phyloP scores from a whole-genome alignment of 441 rosid genomes.

The Theobroma grandiflorum region DNA sequence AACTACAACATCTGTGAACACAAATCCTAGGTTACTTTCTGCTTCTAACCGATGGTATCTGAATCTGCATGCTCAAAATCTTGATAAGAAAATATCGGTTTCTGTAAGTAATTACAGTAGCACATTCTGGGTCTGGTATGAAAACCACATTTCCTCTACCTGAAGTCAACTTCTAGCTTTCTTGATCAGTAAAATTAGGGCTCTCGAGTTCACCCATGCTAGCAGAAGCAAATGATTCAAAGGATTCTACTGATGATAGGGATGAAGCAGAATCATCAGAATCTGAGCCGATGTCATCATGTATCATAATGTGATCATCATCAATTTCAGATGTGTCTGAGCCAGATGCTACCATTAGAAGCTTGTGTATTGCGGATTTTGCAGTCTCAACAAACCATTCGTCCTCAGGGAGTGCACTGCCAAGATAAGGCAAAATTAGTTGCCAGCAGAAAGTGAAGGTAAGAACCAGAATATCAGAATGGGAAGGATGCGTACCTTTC shows the following conservation, averaged over 20 bases:
- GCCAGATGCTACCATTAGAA: slow-evolving; percentile 72
- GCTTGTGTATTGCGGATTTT: slow-evolving; percentile 81
- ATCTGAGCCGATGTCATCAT: slow-evolving; percentile 56
- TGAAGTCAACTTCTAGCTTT: slow-evolving; percentile 36
- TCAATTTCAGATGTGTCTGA: slow-evolving; percentile 83
- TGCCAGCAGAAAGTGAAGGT: not conserved
- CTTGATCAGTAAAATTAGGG: slow-evolving; percentile 72
- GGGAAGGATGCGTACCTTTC: slow-evolving; percentile 59
- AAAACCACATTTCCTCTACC: not conserved
- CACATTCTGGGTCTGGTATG: not conserved
- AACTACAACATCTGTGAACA: slow-evolving; percentile 8
- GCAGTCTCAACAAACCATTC: slow-evolving; percentile 99
- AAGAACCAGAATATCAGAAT: not conserved
- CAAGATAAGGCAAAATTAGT: slow-evolving; percentile 22
- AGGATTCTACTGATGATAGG: slow-evolving; percentile 69
- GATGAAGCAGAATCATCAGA: slow-evolving; percentile 71
- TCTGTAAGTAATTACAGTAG: not conserved
- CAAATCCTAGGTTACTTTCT: not conserved
- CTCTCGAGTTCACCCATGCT: slow-evolving; percentile 96
- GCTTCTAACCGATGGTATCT: not conserved
- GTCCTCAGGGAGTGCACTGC: slow-evolving; percentile 73
- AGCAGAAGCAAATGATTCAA: slow-evolving; percentile 91
- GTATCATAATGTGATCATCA: slow-evolving; percentile 63
- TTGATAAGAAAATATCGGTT: not conserved
- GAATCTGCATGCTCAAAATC: not conserved